Conservation (phyloP, 176 grass and related monocot species). For the Cenchrus purpureus region DNA sequence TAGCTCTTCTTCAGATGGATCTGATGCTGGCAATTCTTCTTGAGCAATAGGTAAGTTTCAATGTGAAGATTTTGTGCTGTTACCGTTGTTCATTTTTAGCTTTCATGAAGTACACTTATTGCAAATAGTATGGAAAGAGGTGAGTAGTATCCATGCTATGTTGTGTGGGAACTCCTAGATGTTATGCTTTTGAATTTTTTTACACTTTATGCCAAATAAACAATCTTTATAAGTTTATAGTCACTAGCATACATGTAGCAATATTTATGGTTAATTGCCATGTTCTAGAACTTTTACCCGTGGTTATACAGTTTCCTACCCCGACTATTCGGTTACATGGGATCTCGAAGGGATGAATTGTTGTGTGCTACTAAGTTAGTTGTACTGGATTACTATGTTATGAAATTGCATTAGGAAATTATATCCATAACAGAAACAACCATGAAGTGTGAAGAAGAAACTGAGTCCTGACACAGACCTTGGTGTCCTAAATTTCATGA, state of each 20-base stretch:
- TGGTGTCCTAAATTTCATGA: background rate
- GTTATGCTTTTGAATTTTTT: background rate
- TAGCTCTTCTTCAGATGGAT: slow-evolving; percentile 88
- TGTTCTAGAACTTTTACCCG: background rate
- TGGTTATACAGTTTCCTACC: background rate
- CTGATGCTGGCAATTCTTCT: slow-evolving; percentile 59
- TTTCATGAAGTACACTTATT: background rate
- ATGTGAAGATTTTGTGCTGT: background rate
- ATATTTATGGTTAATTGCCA: slow-evolving; percentile 2
- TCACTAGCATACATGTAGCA: background rate
- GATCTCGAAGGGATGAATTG: background rate
- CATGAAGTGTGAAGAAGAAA: background rate
- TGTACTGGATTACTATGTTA: background rate
- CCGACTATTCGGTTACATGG: background rate
- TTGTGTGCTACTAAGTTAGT: slow-evolving; percentile 1
- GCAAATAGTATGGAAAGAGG: too few species aligned
- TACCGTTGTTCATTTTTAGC: background rate
- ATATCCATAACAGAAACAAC: background rate
- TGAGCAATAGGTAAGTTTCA: slow-evolving; percentile 48
- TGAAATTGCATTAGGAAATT: background rate
- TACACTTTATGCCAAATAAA: background rate
- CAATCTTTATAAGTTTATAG: background rate
- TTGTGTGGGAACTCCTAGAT: too few species aligned
- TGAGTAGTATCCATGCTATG: too few species aligned
- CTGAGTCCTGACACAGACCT: background rate